Evolutionary conservation across 1,284 basidiomycete species (phyloP), one percentile per base, ranked within the genome.

Genomic region (Trichosporon faecale): DNA sequence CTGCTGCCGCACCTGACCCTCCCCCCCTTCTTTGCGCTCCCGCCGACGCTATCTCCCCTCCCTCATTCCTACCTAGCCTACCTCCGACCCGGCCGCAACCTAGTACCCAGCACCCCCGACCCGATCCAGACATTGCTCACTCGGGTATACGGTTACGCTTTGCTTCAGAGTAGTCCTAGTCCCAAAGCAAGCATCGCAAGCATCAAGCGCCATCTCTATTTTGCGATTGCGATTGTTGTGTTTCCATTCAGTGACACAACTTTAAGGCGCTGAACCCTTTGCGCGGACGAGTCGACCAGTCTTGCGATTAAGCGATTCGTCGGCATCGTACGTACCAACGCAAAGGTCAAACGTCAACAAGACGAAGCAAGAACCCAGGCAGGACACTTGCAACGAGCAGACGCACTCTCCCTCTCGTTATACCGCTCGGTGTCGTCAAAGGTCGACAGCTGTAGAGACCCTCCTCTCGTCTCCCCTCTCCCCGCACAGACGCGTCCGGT

Each of bases 401-500:
- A 44, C 40, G 40, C 40, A 44, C 40, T 3, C 40, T 44, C n/a
- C n/a, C 18, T 9, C 8, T 9, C 40, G 40, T n/a, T n/a, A n/a
- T n/a, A 44, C 40, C 40, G 7, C 49, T 52, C 49, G 49, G 21
- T 21, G 11, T 52, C n/a, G 25, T 52, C 49, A 8, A 18, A 23
- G n/a, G 9, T 8, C 40, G 40, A 44, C 40, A 14, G 40, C 3
- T 14, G 40, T 18, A 14, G 12, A 44, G 40, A 8, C 40, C 16
- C 7, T 14, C 40, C 16, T 4, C 40, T 44, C 3, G 7, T 44
- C n/a, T n/a, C n/a, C 49, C 18, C 49, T 9, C 55, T 31, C 16
- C 55, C 55, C 55, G 55, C 55, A 60, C 55, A 61, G 57, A 61
- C 57, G 57, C 57, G 57, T 61, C 57, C 27, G 29, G 18, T 52